Conservation (phyloP, 2,329 filamentous ascomycete genomes). For the Fusarium poae region DNA sequence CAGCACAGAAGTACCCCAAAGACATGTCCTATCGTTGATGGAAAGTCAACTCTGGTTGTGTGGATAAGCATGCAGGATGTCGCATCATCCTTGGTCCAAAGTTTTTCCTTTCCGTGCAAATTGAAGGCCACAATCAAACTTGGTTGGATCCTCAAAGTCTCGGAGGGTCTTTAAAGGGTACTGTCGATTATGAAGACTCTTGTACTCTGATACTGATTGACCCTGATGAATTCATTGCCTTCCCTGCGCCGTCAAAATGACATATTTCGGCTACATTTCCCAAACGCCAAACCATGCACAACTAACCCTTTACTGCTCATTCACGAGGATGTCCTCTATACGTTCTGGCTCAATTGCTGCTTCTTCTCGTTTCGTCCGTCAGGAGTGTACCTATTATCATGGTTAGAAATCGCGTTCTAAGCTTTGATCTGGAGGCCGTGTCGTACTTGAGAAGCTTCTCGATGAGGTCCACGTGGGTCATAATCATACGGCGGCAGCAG, state of each 20-base stretch:
- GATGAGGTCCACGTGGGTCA: conserved; percentile 98
- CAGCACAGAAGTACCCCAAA: background rate
- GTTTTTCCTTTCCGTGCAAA: background rate
- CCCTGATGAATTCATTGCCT: conserved; percentile 42
- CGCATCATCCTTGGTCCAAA: background rate
- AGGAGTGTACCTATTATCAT: conserved; percentile 66
- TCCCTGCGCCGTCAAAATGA: conserved; percentile 50
- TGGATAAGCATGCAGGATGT: background rate
- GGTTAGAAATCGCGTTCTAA: conserved; percentile 23
- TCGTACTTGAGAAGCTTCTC: conserved; percentile 95
- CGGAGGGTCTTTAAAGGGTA: conserved; percentile 18
- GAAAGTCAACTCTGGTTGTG: background rate
- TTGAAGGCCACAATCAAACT: background rate
- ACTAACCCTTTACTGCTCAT: conserved; percentile 30
- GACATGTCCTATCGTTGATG: background rate
- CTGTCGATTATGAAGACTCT: conserved; percentile 30
- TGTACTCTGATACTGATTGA: conserved; percentile 24
- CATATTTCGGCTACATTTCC: conserved; percentile 46
- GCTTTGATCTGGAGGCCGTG: background rate
- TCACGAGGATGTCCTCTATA: conserved; percentile 39
- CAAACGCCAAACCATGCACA: conserved; percentile 54
- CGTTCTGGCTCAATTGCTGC: conserved; percentile 56
- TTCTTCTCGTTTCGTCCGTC: conserved; percentile 75
- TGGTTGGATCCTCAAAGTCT: conserved; percentile 7
- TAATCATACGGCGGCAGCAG: conserved; percentile 99